These are phyloP conservation scores for Dissophora ornata DNA, from an alignment of 192 early-diverging fungal genomes.

Conservation along the genomic window DNA sequence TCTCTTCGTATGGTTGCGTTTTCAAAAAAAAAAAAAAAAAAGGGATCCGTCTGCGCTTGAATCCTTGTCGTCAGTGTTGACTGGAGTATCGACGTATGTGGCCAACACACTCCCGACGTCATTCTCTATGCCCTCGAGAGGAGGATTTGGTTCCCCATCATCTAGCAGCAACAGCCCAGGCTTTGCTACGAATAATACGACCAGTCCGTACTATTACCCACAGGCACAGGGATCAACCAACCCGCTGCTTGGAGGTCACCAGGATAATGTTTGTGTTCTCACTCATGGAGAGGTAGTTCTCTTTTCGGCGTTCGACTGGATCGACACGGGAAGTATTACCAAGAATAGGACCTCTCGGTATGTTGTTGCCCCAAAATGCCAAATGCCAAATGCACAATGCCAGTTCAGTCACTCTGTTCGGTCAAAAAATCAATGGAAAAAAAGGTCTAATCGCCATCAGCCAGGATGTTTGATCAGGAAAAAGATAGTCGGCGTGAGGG, in stretches of 20 bases:
- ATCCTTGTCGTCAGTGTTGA: conserved; percentile 68
- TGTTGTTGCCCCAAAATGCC: too few species aligned
- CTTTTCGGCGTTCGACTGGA: conserved; percentile 50
- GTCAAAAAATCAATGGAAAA: conserved; percentile 3
- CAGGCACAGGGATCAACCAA: conserved; percentile 22
- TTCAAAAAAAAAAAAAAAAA: not conserved
- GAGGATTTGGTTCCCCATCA: conserved; percentile 41
- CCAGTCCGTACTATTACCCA: conserved; percentile 35
- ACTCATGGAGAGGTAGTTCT: conserved; percentile 44
- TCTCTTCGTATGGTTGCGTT: too few species aligned
- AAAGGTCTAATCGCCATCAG: too few species aligned
- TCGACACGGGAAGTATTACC: conserved; percentile 20
- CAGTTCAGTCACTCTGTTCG: not conserved
- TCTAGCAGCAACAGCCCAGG: conserved; percentile 16
- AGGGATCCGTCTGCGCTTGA: conserved; percentile 74
- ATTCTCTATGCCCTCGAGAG: conserved; percentile 36
- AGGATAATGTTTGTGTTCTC: conserved; percentile 37
- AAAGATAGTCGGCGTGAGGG: too few species aligned
- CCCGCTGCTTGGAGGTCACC: conserved; percentile 28
- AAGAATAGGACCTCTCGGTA: conserved; percentile 40
- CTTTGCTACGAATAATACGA: conserved; percentile 7
- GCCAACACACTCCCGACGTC: conserved; percentile 67
- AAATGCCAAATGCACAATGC: too few species aligned
- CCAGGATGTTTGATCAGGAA: too few species aligned
- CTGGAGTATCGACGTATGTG: conserved; percentile 73